Base-by-base conservation (phyloP, 2,329 filamentous ascomycete genomes). In the Dryadomyces quercus-mongolicae region DNA sequence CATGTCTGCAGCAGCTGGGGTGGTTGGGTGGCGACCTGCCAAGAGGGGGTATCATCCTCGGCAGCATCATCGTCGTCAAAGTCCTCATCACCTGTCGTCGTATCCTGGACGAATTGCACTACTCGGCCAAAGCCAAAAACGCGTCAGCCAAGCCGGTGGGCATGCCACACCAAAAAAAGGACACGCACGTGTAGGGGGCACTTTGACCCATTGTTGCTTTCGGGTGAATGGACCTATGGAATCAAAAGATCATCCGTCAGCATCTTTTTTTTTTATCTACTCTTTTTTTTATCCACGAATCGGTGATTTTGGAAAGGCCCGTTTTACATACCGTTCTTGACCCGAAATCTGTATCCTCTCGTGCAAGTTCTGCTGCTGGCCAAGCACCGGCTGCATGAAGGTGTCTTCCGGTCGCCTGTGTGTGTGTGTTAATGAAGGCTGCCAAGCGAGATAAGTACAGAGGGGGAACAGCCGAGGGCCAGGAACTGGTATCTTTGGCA, bases 381-480 rank as follows among this genome's bases (percentile, higher is more conserved):
- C 12, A 57, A 54, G 53, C 67, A 69, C 34, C 66, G 63, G 21
- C 66, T 64, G 55, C 67, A 69, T 4, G 60, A 56, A 20, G 66
- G 67, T 34, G 62, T 64, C 1, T 61, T 63, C 46, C 71, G 68
- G 54, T 74, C 72, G 60, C 71, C 71, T 51, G 36, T 25, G 12
- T 55, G 25, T 46, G 16, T 20, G n/a, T n/a, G n/a, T n/a, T n/a
- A n/a, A n/a, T n/a, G n/a, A n/a, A n/a, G n/a, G n/a, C n/a, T n/a
- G n/a, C n/a, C n/a, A n/a, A n/a, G n/a, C n/a, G n/a, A n/a, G n/a
- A n/a, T n/a, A n/a, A n/a, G n/a, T n/a, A n/a, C n/a, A n/a, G n/a
- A n/a, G n/a, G n/a, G n/a, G n/a, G n/a, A n/a, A n/a, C 18, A 44
- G 18, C 16, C 42, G 42, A 44, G 42, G 42, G 3, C 5, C 5